Conservation (phyloP, 2,329 filamentous ascomycete species). For the Colletotrichum kahawae region DNA sequence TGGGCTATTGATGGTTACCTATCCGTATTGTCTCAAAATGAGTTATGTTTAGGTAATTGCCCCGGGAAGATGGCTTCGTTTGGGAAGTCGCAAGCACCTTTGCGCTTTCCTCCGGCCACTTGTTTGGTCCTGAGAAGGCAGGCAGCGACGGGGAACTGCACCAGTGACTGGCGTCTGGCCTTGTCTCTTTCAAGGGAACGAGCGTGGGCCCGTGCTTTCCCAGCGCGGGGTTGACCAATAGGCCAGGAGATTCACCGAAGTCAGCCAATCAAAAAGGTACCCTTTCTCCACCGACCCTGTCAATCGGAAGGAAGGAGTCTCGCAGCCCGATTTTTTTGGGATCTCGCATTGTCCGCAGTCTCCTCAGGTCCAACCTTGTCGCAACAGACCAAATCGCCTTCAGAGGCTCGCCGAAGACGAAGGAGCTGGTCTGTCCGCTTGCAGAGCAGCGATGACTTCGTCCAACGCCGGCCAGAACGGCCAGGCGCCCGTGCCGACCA, state of each 20-base stretch:
- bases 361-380: conserved; percentile 16
- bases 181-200: background rate
- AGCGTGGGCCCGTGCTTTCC: conserved; percentile 4
- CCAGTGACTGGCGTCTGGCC: background rate
- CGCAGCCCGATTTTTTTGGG: conserved; percentile 23
- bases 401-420: conserved; percentile 44
- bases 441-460: conserved; percentile 66
- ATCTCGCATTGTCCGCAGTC: conserved; percentile 17
- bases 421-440: conserved; percentile 54
- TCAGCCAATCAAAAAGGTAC: conserved; percentile 15
- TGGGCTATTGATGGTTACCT: background rate
- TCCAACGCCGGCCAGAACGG: conserved; percentile 49
- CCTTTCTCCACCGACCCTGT: conserved; percentile 15
- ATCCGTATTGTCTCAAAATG: background rate
- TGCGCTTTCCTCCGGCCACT: background rate
- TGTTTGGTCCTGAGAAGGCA: background rate
- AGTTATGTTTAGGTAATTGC: background rate
- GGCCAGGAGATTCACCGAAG: conserved; percentile 5
- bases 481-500: conserved; percentile 26
- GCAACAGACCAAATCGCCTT: conserved; percentile 21
- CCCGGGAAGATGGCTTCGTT: background rate
- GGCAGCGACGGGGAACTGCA: background rate
- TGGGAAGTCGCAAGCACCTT: background rate
- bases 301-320: conserved; percentile 17
- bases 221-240: conserved; percentile 21